phyloP scores from a whole-genome alignment of 2,329 filamentous ascomycete genomes.

The Sporothrix pseudoabietina region DNA sequence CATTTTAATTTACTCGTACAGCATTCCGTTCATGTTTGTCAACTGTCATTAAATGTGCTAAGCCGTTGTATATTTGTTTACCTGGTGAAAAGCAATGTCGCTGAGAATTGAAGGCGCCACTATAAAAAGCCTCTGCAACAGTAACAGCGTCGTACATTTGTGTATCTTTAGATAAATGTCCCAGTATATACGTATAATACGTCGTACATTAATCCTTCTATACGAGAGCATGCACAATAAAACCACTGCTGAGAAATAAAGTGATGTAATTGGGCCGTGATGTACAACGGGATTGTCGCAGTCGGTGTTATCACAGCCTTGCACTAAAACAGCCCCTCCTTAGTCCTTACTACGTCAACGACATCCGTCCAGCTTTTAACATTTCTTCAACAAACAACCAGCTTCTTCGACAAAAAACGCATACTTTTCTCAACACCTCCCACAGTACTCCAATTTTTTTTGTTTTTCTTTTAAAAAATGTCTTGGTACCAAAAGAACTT shows the following conservation, averaged over 20 bases:
- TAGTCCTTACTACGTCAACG: background rate
- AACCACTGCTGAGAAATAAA: slow-evolving; percentile 3
- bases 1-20: slow-evolving; percentile 2
- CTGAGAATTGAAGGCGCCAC: too few relatives aligned
- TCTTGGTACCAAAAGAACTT: slow-evolving; percentile 87
- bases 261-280: background rate
- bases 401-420: background rate
- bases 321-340: slow-evolving; percentile 23
- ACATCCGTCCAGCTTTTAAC: slow-evolving; percentile 5
- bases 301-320: slow-evolving; percentile 18
- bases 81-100: too few relatives aligned
- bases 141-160: too few relatives aligned
- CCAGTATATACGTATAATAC: background rate
- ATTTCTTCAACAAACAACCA: background rate
- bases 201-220: background rate
- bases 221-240: background rate
- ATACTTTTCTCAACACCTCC: background rate
- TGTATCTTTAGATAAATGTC: background rate
- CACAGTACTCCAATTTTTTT: background rate
- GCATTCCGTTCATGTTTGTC: background rate
- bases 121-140: too few relatives aligned
- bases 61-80: too few relatives aligned
- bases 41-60: background rate
- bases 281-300: background rate
- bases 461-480: slow-evolving; percentile 44